Evolutionary conservation across 164 flowering plant species (phyloP).

Genomic region (Akebia trifoliata): DNA sequence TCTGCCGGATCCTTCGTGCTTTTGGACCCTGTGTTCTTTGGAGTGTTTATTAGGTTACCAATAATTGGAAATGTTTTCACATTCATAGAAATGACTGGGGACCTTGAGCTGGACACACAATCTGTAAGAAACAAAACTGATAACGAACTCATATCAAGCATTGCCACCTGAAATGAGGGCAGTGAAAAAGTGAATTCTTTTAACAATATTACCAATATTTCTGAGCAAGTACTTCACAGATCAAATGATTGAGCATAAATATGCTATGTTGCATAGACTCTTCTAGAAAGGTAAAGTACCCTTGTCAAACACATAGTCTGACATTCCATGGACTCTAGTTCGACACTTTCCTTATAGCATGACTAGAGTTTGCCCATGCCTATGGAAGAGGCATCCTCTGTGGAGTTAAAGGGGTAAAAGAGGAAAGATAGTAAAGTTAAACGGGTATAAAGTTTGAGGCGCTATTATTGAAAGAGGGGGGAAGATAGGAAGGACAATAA

Average conservation of each 20-base stretch:
- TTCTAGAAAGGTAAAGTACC: too few relatives aligned
- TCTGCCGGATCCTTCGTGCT: conserved; percentile 18
- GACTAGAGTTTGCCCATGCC: too few relatives aligned
- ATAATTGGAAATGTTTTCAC: conserved; percentile 23
- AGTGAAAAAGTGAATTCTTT: conserved; percentile 1
- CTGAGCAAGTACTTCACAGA: conserved; percentile 30
- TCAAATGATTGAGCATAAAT: background rate
- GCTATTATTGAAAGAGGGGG: too few relatives aligned
- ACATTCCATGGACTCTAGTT: too few relatives aligned
- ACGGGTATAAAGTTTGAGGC: too few relatives aligned
- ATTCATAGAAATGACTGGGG: conserved; percentile 46
- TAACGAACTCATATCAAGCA: conserved; percentile 47
- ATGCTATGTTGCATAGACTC: too few relatives aligned
- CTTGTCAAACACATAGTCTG: too few relatives aligned
- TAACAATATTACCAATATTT: conserved; percentile 13
- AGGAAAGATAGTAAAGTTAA: too few relatives aligned
- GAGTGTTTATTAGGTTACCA: conserved; percentile 22
- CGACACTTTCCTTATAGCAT: too few relatives aligned
- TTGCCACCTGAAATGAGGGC: conserved; percentile 52
- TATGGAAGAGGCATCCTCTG: too few relatives aligned
- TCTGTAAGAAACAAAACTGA: conserved; percentile 51
- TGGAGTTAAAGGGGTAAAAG: too few relatives aligned
- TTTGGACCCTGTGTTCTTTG: conserved; percentile 27
- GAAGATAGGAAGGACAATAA: too few relatives aligned
- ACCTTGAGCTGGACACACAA: conserved; percentile 28